A percentile compares a stretch with the other conserved stretches of the same genome.
phyloP scores from a whole-genome alignment of 371 early-diverging fungal species.

The Syncephalis fuscata region DNA sequence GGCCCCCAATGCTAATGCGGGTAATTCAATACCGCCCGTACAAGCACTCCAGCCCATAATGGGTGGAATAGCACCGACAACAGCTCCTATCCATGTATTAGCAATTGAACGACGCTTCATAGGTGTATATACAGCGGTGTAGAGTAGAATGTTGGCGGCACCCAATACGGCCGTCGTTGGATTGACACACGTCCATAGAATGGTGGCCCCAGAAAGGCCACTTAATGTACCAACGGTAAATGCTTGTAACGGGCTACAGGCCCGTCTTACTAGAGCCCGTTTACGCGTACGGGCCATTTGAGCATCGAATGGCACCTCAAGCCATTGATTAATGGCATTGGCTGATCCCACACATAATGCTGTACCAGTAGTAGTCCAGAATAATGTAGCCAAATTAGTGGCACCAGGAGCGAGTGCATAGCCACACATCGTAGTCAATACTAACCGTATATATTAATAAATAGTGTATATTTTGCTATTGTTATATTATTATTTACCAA shows the following conservation, averaged over 20 bases:
- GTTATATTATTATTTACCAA: background rate
- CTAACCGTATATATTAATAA: slow-evolving; percentile 23
- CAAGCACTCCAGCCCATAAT: slow-evolving; percentile 95
- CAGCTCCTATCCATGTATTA: slow-evolving; percentile 91
- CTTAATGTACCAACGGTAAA: slow-evolving; percentile 53
- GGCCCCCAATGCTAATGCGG: slow-evolving; percentile 63
- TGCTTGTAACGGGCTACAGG: slow-evolving; percentile 72
- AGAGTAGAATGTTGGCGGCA: slow-evolving; percentile 68
- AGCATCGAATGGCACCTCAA: slow-evolving; percentile 90
- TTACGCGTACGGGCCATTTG: slow-evolving; percentile 91
- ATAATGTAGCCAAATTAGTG: slow-evolving; percentile 39
- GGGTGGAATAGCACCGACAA: slow-evolving; percentile 95
- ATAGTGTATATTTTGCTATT: too few relatives aligned
- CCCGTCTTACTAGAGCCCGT: slow-evolving; percentile 69
- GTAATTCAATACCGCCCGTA: slow-evolving; percentile 56
- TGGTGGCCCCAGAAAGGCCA: slow-evolving; percentile 50
- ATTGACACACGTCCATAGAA: slow-evolving; percentile 62
- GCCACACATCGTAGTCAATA: slow-evolving; percentile 87
- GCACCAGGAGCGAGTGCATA: slow-evolving; percentile 85
- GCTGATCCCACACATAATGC: slow-evolving; percentile 83
- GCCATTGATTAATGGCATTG: slow-evolving; percentile 92
- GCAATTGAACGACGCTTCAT: slow-evolving; percentile 83
- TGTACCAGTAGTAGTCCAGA: slow-evolving; percentile 79
- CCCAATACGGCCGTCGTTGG: slow-evolving; percentile 72
- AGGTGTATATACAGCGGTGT: slow-evolving; percentile 83